A percentile compares a stretch with the other conserved stretches of the same genome.
Conservation (phyloP, 495 filamentous ascomycete genomes). For the Cercophora sp. region DNA sequence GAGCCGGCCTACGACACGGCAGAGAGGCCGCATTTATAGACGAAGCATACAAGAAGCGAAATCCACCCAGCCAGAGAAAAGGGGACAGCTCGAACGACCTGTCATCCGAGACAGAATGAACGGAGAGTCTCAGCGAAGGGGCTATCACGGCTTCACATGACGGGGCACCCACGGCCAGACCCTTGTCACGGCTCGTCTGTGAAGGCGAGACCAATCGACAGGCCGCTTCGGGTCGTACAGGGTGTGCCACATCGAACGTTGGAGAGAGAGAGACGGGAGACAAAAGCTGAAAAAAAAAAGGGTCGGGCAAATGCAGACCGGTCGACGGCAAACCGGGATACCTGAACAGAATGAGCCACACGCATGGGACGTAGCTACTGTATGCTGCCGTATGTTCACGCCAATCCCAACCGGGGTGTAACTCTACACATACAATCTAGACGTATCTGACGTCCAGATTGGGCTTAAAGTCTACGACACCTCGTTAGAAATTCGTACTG, state of each 20-base stretch:
- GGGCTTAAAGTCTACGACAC: too few species aligned
- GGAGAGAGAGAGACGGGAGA: not conserved
- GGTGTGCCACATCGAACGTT: not conserved
- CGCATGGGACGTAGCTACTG: not conserved
- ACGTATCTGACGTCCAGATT: not conserved
- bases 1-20: too few species aligned
- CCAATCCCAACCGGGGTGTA: slow-evolving; percentile 4
- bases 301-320: not conserved
- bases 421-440: slow-evolving; percentile 13
- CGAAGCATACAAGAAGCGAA: too few species aligned
- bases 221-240: not conserved
- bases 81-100: too few species aligned
- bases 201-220: not conserved
- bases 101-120: too few species aligned
- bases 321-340: not conserved
- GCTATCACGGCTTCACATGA: slow-evolving; percentile 7
- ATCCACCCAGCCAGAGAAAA: too few species aligned
- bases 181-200: not conserved
- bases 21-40: too few species aligned
- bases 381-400: not conserved
- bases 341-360: not conserved
- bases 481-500: too few species aligned
- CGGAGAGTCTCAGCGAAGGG: too few species aligned
- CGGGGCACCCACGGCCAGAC: not conserved
- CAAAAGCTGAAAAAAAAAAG: slow-evolving; percentile 7